Evolutionary conservation across 768 basidiomycete species (phyloP).

Genomic region (Psilocybe cubensis): DNA sequence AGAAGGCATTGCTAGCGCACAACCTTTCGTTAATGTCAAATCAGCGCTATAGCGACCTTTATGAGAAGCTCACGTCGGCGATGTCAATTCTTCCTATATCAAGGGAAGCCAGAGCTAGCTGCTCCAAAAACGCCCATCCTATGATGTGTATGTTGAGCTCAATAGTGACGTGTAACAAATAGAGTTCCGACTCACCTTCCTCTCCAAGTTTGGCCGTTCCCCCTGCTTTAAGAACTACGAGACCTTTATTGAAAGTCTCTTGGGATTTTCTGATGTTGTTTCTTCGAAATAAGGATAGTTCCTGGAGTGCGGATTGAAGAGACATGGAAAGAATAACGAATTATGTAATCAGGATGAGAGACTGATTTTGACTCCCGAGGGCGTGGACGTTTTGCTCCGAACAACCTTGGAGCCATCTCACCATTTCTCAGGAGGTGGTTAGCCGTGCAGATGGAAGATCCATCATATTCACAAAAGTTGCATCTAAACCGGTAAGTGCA

Average conservation of each 20-base stretch:
- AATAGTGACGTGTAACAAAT: conserved; percentile 13
- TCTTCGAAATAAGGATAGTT: conserved; percentile 56
- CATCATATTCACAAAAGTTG: background rate
- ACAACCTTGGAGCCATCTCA: background rate
- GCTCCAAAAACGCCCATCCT: conserved; percentile 87
- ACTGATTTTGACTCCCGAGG: background rate
- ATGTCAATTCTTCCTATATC: conserved; percentile 74
- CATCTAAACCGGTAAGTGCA: background rate
- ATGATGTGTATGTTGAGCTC: conserved; percentile 6
- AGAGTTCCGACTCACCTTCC: conserved; percentile 45
- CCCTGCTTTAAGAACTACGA: conserved; percentile 51
- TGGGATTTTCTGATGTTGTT: conserved; percentile 59
- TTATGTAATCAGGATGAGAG: conserved; percentile 14
- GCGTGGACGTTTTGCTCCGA: background rate
- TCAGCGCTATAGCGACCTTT: conserved; percentile 6
- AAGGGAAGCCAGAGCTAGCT: conserved; percentile 75
- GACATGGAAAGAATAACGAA: conserved; percentile 36
- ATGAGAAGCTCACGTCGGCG: conserved; percentile 64
- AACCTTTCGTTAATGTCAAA: conserved; percentile 30
- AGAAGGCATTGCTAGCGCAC: conserved; percentile 59
- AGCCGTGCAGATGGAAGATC: background rate
- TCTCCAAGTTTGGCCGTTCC: conserved; percentile 50
- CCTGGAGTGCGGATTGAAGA: conserved; percentile 49
- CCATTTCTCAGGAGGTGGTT: background rate
- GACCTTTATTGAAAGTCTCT: conserved; percentile 60